Conservation (phyloP, 1,284 basidiomycete genomes). For the Exsudoporus floridanus region DNA sequence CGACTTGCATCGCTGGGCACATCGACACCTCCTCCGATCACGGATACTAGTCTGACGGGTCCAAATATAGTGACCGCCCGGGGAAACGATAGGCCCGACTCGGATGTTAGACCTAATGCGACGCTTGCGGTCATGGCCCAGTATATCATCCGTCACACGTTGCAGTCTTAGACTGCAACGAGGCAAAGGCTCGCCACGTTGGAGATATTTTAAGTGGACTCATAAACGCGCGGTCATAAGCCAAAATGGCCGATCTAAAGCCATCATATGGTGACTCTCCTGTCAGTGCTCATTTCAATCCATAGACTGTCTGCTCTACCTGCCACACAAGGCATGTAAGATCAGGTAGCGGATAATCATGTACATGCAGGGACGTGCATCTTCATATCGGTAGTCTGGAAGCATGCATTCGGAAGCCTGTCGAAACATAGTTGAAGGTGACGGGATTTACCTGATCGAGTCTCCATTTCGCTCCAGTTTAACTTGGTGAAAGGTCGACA, state of each 20-base stretch:
- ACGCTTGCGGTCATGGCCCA: background rate
- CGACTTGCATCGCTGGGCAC: background rate
- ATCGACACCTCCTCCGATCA: background rate
- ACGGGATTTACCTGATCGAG: background rate
- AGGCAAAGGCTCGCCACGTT: background rate
- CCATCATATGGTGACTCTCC: too few relatives aligned
- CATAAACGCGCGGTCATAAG: background rate
- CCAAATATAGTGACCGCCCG: background rate
- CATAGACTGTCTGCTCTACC: background rate
- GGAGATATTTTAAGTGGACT: background rate
- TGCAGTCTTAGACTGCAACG: background rate
- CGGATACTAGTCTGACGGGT: background rate
- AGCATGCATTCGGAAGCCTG: background rate
- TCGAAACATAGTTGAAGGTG: background rate
- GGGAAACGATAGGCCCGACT: background rate
- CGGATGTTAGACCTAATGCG: background rate
- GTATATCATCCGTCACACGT: background rate
- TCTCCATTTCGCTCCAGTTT: background rate
- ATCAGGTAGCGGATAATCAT: background rate
- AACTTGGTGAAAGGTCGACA: background rate
- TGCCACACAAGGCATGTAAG: background rate
- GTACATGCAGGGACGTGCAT: background rate
- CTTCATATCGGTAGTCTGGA: background rate
- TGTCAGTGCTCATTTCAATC: too few relatives aligned
- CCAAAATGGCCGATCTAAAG: background rate